phyloP scores from a whole-genome alignment of 2,329 filamentous ascomycete genomes.

The Ophiostoma perfectum region DNA sequence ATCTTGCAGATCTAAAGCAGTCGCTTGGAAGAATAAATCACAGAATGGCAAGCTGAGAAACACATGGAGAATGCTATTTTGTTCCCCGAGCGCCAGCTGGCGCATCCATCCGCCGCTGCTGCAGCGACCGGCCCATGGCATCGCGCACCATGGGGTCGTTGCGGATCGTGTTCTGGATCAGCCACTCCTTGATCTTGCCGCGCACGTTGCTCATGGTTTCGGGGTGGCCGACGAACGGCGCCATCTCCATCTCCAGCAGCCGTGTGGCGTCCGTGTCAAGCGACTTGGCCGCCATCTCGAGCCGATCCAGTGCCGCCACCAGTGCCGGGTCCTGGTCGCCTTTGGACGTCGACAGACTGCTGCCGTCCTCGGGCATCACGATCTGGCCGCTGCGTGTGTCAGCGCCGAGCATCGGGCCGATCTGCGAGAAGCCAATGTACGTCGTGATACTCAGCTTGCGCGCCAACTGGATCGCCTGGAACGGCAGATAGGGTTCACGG shows the following conservation, averaged over 20 bases:
- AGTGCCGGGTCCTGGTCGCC: slow-evolving; percentile 43
- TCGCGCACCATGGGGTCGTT: slow-evolving; percentile 76
- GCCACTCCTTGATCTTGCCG: slow-evolving; percentile 73
- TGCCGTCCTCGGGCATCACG: slow-evolving; percentile 30
- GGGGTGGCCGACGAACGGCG: slow-evolving; percentile 71
- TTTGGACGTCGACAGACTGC: slow-evolving; percentile 33
- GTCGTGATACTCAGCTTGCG: slow-evolving; percentile 71
- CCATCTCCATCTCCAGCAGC: slow-evolving; percentile 71
- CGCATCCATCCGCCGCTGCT: slow-evolving; percentile 56
- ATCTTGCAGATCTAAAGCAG: too few relatives aligned
- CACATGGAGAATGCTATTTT: slow-evolving; percentile 31
- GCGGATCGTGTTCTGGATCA: slow-evolving; percentile 79
- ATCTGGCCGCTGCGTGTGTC: slow-evolving; percentile 31
- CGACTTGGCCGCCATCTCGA: slow-evolving; percentile 55
- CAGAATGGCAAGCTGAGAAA: too few relatives aligned
- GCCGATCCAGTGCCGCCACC: slow-evolving; percentile 57
- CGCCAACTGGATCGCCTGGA: slow-evolving; percentile 70
- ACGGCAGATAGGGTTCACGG: slow-evolving; percentile 67
- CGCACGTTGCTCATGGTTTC: slow-evolving; percentile 59
- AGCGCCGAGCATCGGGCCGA: slow-evolving; percentile 60
- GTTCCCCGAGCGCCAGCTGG: slow-evolving; percentile 56
- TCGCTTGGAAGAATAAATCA: too few relatives aligned
- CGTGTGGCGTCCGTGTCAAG: slow-evolving; percentile 65
- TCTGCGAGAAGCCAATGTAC: slow-evolving; percentile 77
- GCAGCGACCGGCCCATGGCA: slow-evolving; percentile 64